Percentiles rank a stretch among this genome's conserved stretches.
phyloP scores from a whole-genome alignment of 257 asterid species.

The Solanum boliviense region DNA sequence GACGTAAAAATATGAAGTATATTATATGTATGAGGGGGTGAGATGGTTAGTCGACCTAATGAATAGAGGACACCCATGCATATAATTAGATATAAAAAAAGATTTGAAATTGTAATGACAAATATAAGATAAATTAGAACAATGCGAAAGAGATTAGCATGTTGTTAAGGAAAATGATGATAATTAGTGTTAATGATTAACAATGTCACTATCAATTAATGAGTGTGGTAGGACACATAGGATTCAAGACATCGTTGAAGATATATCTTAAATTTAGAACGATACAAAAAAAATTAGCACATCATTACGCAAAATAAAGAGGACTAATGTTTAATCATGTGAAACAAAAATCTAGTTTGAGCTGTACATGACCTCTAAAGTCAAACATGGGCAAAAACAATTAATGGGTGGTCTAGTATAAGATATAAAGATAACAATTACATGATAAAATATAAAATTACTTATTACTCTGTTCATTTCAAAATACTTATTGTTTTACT shows the following conservation, averaged over 20 bases:
- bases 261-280: neutral
- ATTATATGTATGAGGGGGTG: too few species aligned
- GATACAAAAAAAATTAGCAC: neutral
- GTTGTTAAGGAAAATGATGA: too few species aligned
- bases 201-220: neutral
- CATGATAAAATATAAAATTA: too few species aligned
- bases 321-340: neutral
- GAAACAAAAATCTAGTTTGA: neutral
- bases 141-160: neutral
- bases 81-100: too few species aligned
- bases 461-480: too few species aligned
- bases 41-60: neutral
- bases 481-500: neutral
- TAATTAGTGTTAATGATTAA: neutral
- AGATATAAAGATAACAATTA: too few species aligned
- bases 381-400: neutral
- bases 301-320: neutral
- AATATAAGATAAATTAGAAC: too few species aligned
- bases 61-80: too few species aligned
- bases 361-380: neutral
- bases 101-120: neutral
- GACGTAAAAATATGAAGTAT: too few species aligned
- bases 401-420: too few species aligned
- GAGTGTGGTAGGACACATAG: neutral
- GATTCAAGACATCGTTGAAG: neutral